phyloP scores from a whole-genome alignment of 1,284 basidiomycete genomes.

The Irpex sp. region DNA sequence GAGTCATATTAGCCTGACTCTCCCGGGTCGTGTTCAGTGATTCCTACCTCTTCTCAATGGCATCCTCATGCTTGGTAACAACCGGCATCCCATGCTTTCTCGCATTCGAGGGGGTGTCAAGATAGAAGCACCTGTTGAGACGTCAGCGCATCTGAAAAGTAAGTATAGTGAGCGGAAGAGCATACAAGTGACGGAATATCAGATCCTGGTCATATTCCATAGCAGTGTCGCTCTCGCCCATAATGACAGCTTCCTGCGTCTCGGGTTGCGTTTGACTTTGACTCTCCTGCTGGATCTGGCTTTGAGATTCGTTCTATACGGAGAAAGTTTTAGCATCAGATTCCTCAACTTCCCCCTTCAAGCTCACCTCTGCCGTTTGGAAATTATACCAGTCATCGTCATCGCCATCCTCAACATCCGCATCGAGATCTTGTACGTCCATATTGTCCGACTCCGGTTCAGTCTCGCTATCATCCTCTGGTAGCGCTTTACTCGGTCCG shows the following conservation, averaged over 20 bases:
- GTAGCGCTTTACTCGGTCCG: constrained; percentile 9
- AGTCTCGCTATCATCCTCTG: constrained; percentile 52
- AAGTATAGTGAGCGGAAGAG: constrained; percentile 8
- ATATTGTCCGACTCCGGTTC: constrained; percentile 60
- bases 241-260: constrained; percentile 30
- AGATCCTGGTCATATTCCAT: constrained; percentile 72
- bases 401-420: constrained; percentile 27
- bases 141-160: not conserved
- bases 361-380: constrained; percentile 30
- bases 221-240: constrained; percentile 63
- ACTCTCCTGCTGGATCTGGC: not conserved
- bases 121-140: constrained; percentile 69
- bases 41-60: constrained; percentile 46
- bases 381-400: constrained; percentile 30
- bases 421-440: constrained; percentile 37
- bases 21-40: constrained; percentile 2
- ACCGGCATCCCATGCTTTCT: constrained; percentile 51
- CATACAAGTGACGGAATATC: constrained; percentile 78
- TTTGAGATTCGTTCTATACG: not conserved
- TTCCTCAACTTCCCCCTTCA: constrained; percentile 9
- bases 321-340: not conserved
- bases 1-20: constrained; percentile 14
- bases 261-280: not conserved
- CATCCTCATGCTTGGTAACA: constrained; percentile 48
- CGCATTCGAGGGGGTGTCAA: constrained; percentile 78